Percentiles rank a stretch among this genome's conserved stretches.
Conservation (phyloP, 1,139 yeast genomes). For the Saccharomyces hybrid region DNA sequence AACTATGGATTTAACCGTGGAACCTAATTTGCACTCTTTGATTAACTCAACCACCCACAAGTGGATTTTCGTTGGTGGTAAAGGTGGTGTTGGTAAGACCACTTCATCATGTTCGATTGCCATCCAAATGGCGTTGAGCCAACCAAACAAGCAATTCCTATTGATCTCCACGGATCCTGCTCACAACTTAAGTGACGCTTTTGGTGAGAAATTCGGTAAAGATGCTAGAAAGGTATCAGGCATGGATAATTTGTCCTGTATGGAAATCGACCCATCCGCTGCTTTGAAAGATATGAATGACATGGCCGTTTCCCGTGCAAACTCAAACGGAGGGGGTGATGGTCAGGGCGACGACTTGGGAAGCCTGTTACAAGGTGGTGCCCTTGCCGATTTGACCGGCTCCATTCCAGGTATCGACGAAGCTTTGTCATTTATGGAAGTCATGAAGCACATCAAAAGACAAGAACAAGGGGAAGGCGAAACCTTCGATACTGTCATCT, state of each 20-base stretch:
- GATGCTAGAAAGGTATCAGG: conserved; percentile 94
- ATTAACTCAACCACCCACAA: conserved; percentile 62
- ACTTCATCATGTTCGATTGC: conserved; percentile 95
- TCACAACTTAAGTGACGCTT: conserved; percentile 92
- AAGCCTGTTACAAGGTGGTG: conserved; percentile 32
- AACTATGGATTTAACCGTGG: conserved; percentile 38
- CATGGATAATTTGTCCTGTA: conserved; percentile 77
- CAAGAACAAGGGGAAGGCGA: conserved; percentile 47
- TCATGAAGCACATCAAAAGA: conserved; percentile 85
- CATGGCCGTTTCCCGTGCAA: conserved; percentile 32
- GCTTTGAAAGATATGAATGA: conserved; percentile 84
- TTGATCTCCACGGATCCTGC: conserved; percentile 97
- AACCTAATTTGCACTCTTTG: conserved; percentile 62
- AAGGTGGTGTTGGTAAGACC: conserved; percentile 98
- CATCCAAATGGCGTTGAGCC: conserved; percentile 75
- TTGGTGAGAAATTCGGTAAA: conserved; percentile 94
- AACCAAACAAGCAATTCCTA: conserved; percentile 73
- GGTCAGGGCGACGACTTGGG: conserved; percentile 22
- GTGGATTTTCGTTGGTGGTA: conserved; percentile 98
- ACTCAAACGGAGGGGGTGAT: conserved; percentile 20
- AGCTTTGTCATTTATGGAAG: conserved; percentile 95
- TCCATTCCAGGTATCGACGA: conserved; percentile 97
- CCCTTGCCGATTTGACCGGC: conserved; percentile 81
- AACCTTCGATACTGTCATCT: conserved; percentile 76
- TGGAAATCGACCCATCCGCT: conserved; percentile 97